Evolutionary conservation across 768 basidiomycete species (phyloP), one percentile per base, ranked within the genome.

Genomic region (Sporobolomyces pararoseus): DNA sequence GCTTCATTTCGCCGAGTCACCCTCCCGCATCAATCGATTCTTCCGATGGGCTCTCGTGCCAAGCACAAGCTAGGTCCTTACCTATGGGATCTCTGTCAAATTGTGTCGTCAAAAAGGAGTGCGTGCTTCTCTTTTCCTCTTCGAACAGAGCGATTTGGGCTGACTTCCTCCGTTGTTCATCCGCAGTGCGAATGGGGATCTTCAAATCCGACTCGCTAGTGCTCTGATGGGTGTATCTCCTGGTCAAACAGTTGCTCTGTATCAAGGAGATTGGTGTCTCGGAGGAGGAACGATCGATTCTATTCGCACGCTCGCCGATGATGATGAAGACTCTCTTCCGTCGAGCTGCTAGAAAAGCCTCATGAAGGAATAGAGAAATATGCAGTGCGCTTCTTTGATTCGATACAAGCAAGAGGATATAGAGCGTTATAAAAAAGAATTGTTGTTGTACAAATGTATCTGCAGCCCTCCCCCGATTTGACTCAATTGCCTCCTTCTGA

Each of bases 231-330:
- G 86, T 9, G 86, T 92, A 21, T 83, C 90, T 0, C 84, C 86
- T 0, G 94, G 94, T 2, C 94, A 97, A 79, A 84, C 89, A 34
- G 87, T 87, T 9, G 86, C 85, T 0, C 72, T 95, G 3, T 96
- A 87, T 79, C 83, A 86, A 65, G 86, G 82, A 3, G 83, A 86
- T 52, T 88, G 88, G 86, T 93, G 91, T 79, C 81, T 95, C 35
- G 93, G 93, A 3, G 89, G 88, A 76, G 93, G 91, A 37, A 79
- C 83, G 9, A 92, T 96, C 57, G 70, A 37, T 2, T 27, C 21
- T 4, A 72, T 68, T 7, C 35, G 21, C 6, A 72, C 74, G 16
- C 51, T 66, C 25, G 70, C 64, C n/a, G 73, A 75, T 23, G 21
- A 21, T 6, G 21, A 14, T 7, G 46, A 47, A 47, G 46, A 6